Base-by-base conservation (phyloP, 2,329 filamentous ascomycete species). In the Phialophora macrospora region DNA sequence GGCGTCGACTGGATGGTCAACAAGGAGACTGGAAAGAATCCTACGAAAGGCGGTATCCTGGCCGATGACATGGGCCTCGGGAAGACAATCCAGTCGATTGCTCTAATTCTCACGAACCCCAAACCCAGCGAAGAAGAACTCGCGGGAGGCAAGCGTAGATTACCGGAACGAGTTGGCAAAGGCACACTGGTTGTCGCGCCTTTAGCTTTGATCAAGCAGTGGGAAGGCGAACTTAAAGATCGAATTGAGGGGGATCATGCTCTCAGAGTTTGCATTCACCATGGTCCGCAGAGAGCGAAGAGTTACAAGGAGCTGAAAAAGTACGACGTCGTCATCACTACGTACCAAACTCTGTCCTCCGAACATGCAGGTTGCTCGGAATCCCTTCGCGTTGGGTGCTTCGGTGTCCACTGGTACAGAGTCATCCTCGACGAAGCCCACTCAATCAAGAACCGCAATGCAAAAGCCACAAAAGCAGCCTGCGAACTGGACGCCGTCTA, bases 371-470 rank as follows among this genome's bases (percentile, higher is more conserved):
- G 86, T 48, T 86, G 86, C 55, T 82, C 81, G 2, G 82, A 83
- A 7, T 83, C 87, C 9, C 77, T 88, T 46, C 90, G 93, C 74
- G 86, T 88, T 59, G 94, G 93, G 11, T 94, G 93, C 73, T 97
- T 97, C 74, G 93, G 92, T 11, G 82, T 97, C 5, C 88, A 94
- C 73, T 99, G 95, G 95, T 98, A 95, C 80, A 90, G 95, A 59
- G 87, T 97, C 67, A 94, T 99, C 70, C 84, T 99, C 1, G 95
- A 99, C 70, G 95, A 99, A 80, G 95, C 95, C 0, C 95, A 99
- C 77, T 96, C 91, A 1, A 97, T 99, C 84, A 99, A 99, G 81
- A 99, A 99, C 75, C 89, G 94, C 69, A 97, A 96, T 71, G 93
- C 95, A 24, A 99, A 99, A 79, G 89, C 92, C 48, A 97, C 94